Evolutionary conservation across 148 eudicot genomes (phyloP), one percentile per base, ranked within the genome.

Genomic region (Bassia scoparia): DNA sequence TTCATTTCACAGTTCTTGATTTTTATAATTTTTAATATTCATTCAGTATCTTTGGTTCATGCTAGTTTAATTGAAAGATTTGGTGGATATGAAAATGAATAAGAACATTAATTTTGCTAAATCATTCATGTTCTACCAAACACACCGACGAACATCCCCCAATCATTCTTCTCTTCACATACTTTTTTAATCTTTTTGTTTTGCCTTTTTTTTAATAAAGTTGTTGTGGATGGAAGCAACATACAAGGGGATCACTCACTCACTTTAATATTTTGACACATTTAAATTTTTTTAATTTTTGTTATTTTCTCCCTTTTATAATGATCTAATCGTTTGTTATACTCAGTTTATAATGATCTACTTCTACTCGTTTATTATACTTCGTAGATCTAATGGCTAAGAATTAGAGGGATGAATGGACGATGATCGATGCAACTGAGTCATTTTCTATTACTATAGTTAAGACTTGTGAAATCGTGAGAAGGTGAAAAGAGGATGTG

Each of bases 71-170:
- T 38, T 55, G 27, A 75, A 53, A 70, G 78, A 79, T 79, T 70
- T 70, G 68, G 43, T 70, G 58, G 75, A 70, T 73, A 59, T 48
- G 34, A 38, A 65, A 15, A 65, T 67, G 33, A 67, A 78, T 52
- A 63, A 66, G 74, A 44, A 46, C 46, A 79, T 70, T 70, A 70
- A 62, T 63, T 63, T 61, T 49, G 33, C 20, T 26, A 41, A 55
- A 65, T 30, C 46, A 43, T 75, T 14, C 29, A 64, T 37, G 41
- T 59, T 71, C 70, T 58, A 76, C 79, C 79, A 71, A 80, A 77
- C 73, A 76, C 71, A 66, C 72, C 76, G 54, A 80, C 78, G 76
- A 54, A 80, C 82, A 80, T 71, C 79, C 53, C 73, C 68, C 77
- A 71, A 41, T 65, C 69, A 34, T 20, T 56, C 52, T 49, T 67